Evolutionary conservation across 129 eudicot species (phyloP).

Genomic region (Flaveria brownii): DNA sequence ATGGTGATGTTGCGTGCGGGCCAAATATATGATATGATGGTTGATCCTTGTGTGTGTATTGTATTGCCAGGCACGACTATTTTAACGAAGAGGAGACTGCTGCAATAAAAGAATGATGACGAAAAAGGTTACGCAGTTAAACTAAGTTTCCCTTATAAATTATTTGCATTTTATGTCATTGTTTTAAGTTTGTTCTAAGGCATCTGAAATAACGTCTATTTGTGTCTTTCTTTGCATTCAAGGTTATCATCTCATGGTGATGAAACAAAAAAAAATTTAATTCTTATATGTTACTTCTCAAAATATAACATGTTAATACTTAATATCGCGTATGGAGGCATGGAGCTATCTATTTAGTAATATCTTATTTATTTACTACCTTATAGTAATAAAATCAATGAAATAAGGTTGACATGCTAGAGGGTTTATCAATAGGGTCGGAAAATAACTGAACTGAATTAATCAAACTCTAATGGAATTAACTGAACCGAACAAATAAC

Average conservation of each 20-base stretch:
- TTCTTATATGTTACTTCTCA: too few species aligned
- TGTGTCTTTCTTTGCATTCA: not conserved
- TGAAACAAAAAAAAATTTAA: too few species aligned
- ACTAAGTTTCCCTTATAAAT: conserved; percentile 13
- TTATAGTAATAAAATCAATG: too few species aligned
- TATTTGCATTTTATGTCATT: conserved; percentile 18
- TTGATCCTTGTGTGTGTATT: conserved; percentile 19
- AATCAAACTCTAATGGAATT: too few species aligned
- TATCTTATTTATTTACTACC: too few species aligned
- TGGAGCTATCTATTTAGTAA: too few species aligned
- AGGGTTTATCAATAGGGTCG: too few species aligned
- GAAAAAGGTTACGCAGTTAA: conserved; percentile 19
- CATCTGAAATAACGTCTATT: conserved; percentile 11
- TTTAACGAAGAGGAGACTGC: conserved; percentile 55
- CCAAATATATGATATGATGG: not conserved
- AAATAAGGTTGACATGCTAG: too few species aligned
- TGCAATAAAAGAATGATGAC: conserved; percentile 67
- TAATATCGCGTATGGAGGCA: too few species aligned
- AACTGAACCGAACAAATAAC: too few species aligned
- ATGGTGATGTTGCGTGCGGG: not conserved
- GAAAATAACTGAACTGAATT: too few species aligned
- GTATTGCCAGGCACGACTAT: conserved; percentile 64
- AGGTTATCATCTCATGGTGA: not conserved
- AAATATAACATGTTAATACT: too few species aligned
- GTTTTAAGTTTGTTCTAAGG: conserved; percentile 3